Evolutionary conservation across 345 rosid species (phyloP), one percentile per base, ranked within the genome.

Genomic region (Corchorus olitorius): DNA sequence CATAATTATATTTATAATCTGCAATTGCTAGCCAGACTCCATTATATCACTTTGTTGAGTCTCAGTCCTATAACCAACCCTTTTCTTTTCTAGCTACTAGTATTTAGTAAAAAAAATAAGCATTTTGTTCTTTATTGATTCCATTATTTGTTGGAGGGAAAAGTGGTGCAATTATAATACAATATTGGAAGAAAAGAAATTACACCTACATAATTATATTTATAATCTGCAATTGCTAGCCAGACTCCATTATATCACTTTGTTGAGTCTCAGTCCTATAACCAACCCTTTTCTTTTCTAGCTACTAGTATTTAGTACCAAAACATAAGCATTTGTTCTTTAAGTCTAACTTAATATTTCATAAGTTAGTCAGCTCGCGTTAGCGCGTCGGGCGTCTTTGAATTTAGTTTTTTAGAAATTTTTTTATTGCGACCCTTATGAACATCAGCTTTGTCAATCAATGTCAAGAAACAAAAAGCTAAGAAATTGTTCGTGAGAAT

Each of bases 131-230:
- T 46, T 22, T 9, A 16, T 70, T 59, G 60, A 59, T 68, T 45
- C 69, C 68, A 76, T 64, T 54, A 60, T 49, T 74, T 54, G 67
- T 37, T 22, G 50, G 45, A 48, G 41, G 37, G 33, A 39, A n/a
- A 71, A 71, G 49, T 37, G 17, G 46, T 62, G 59, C 69, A 48
- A 46, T 6, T 49, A 74, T 74, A 46, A 37, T n/a, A 75, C 70
- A 54, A 35, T 39, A n/a, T n/a, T n/a, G 54, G 52, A 54, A 37
- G 27, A 39, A 14, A 55, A 54, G 8, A 20, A 27, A 27, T 27
- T 27, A 27, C 74, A 53, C 12, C 50, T 37, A 35, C 61, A 53
- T 54, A 39, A 12, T 55, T 39, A 39, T 39, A 39, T 39, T 39
- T 39, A 39, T 54, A 61, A 37, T 22, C 35, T 53, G 34, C 63